Evolutionary conservation across 2,329 filamentous ascomycete species (phyloP), one percentile per base, ranked within the genome.

Genomic region (Ophiostoma montium): DNA sequence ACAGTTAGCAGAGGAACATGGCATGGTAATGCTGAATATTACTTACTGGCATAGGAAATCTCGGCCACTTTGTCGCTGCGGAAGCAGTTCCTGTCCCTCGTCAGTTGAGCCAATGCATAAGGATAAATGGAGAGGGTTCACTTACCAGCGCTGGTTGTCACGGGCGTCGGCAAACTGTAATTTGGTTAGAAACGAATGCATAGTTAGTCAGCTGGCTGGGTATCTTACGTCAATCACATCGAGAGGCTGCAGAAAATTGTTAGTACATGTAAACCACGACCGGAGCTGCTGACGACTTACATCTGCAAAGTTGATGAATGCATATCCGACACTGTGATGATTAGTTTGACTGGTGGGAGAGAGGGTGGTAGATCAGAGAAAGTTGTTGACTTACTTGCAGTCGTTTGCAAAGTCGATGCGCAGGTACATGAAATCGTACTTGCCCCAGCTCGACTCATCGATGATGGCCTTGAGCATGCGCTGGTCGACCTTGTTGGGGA

Each of bases 341-440:
- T 38, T 21, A 46, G 44, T 31, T n/a, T 30, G 15, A 12, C 7
- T 8, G 23, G 23, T 27, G 23, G 8, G 23, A n/a, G 13, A 16
- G 23, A 27, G 38, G 10, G 19, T 16, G 12, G 12, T 9, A n/a
- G n/a, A n/a, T n/a, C n/a, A 27, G 1, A 23, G 11, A 27, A 5
- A 18, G 12, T 23, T 9, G 15, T 19, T 32, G 6, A 71, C 82
- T 67, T 65, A 86, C 82, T 88, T 89, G 80, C 84, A 87, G 54
- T 86, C 80, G 58, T 87, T 86, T 48, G 78, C 79, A 57, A 89
- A 89, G 62, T 89, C 85, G 58, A 96, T 96, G 35, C 92, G 82
- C 47, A 96, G 68, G 62, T 98, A 98, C 71, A 94, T 80, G 64
- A 96, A 96, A 61, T 96, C 89, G 62, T 94, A 96, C 54, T 83